Percentiles rank a stretch among this genome's conserved stretches.
These are phyloP conservation scores for Babesia divergens DNA, from an alignment of 169 alveolate species.

Conservation along the genomic window DNA sequence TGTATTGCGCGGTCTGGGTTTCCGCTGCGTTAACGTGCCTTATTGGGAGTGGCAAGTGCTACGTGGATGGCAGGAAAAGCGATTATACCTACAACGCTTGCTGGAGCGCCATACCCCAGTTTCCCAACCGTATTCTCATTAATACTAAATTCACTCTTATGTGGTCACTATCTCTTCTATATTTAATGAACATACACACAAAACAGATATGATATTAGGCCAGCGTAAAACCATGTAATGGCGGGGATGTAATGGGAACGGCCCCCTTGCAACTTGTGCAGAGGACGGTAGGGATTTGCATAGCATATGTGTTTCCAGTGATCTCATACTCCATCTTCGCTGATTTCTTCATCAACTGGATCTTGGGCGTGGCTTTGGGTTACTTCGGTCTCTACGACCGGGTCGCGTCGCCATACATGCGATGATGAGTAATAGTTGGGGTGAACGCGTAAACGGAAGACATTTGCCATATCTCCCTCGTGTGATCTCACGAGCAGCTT, in stretches of 20 bases:
- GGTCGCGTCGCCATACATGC: constrained; percentile 50
- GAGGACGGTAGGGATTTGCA: too few species aligned
- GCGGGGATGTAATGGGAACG: too few species aligned
- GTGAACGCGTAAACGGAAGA: constrained; percentile 65
- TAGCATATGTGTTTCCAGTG: too few species aligned
- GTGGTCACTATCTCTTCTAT: too few species aligned
- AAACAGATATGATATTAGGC: too few species aligned
- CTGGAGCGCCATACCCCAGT: not conserved
- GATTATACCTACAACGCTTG: not conserved
- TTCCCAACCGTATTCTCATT: not conserved
- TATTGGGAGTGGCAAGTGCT: constrained; percentile 27
- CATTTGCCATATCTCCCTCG: constrained; percentile 64
- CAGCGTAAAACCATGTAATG: too few species aligned
- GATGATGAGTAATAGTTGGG: constrained; percentile 70
- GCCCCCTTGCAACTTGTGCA: too few species aligned
- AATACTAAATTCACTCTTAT: too few species aligned
- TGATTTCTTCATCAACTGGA: too few species aligned
- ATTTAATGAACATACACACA: too few species aligned
- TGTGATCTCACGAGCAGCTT: constrained; percentile 60
- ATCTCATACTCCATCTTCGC: too few species aligned
- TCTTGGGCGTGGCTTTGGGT: too few species aligned
- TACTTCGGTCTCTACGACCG: not conserved
- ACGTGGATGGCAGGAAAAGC: constrained; percentile 1
- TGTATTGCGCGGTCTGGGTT: constrained; percentile 5
- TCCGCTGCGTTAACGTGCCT: not conserved